These are phyloP conservation scores for Pseudoscleropodium purum DNA, from an alignment of 225 moss, liverwort and hornwort species.

Conservation along the genomic window DNA sequence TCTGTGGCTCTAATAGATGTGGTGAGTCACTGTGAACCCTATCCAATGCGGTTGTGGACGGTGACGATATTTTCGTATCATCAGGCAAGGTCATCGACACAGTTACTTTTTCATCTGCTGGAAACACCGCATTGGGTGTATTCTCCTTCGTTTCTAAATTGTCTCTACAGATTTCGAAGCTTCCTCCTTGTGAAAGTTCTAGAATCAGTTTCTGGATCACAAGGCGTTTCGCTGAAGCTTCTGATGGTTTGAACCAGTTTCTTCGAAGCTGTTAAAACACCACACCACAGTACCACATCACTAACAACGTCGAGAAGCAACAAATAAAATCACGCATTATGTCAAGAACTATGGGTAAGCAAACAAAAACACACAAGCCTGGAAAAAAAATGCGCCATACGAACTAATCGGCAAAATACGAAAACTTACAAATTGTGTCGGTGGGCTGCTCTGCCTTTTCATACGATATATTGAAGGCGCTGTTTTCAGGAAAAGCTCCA, in stretches of 20 bases:
- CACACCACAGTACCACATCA: slow-evolving; percentile 7
- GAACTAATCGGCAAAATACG: not conserved
- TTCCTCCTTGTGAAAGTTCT: slow-evolving; percentile 26
- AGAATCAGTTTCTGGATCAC: slow-evolving; percentile 38
- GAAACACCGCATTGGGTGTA: not conserved
- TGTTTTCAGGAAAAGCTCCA: slow-evolving; percentile 44
- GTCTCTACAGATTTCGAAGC: not conserved
- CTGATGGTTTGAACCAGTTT: slow-evolving; percentile 46
- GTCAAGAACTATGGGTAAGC: not conserved
- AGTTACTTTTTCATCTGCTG: slow-evolving; percentile 1
- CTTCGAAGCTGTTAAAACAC: slow-evolving; percentile 31
- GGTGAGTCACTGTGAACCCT: not conserved
- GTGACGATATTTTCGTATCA: not conserved
- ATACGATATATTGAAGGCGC: slow-evolving; percentile 30
- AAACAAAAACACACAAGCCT: not conserved
- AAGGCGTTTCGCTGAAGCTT: slow-evolving; percentile 50
- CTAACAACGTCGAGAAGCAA: not conserved
- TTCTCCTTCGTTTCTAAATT: not conserved
- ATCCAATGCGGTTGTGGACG: not conserved
- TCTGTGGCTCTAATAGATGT: not conserved
- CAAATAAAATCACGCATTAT: not conserved
- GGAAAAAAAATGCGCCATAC: not conserved
- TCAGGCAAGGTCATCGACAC: not conserved
- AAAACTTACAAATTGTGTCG: slow-evolving; percentile 38
- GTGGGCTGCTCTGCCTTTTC: slow-evolving; percentile 18